Base-by-base conservation (phyloP, 495 filamentous ascomycete species). In the Aspergillus affinis region DNA sequence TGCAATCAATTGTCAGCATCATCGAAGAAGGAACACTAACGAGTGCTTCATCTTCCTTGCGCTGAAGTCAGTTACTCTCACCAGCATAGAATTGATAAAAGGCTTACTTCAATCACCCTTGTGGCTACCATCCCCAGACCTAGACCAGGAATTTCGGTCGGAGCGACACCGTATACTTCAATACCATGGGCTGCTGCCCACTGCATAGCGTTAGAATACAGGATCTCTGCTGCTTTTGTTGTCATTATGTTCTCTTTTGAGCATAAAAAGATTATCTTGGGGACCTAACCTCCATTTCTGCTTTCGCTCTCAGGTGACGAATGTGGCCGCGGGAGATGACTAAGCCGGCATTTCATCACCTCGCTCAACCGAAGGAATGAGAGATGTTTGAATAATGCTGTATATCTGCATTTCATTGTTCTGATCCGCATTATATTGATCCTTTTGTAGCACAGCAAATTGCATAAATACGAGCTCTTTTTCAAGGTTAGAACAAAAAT, bases 81-180 rank as follows among this genome's bases (percentile, higher is more conserved):
- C 47, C 18, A 48, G 21, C 3, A 51, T 51, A 7, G 23, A 51
- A 29, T 27, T 51, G 23, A 21, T 17, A 21, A 27, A 21, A 51
- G 18, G 49, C 66, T 49, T 65, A 90, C 89, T 72, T 85, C 68
- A 48, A 92, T 77, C 0, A 74, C 67, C 26, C 78, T 77, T 3
- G 82, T 84, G 6, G 89, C 86, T n/a, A 89, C 75, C 29, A 93
- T 82, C 20, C 90, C 89, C 20, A 91, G 72, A 21, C 90, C 88
- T 45, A 84, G 76, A 4, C 83, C 84, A 0, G 84, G 82, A 32
- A 92, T 77, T 71, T 55, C 71, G 21, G 64, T 72, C 18, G 86
- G 81, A 32, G 66, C 67, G 51, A 91, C 80, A 19, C 85, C 84
- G 46, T 82, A 75, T 44, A 88, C 74, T 21, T 73, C 70, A 48